phyloP scores from a whole-genome alignment of 2,329 filamentous ascomycete species.

The Mycosphaerella sp. region DNA sequence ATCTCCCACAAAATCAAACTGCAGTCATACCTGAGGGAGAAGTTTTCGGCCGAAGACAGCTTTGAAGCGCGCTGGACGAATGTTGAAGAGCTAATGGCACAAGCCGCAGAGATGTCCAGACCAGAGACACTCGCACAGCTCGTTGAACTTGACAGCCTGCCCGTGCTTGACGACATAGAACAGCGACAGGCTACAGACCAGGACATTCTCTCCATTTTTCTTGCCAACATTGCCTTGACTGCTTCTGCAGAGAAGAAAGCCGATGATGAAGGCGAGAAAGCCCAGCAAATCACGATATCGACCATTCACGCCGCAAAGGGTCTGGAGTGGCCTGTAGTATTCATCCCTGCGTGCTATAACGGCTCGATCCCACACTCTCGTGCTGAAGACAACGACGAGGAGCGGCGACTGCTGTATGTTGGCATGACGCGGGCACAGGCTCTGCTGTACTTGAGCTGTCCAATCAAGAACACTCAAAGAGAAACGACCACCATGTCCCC shows the following conservation, averaged over 20 bases:
- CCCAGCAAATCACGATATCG: constrained; percentile 71
- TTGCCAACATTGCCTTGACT: constrained; percentile 85
- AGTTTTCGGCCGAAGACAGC: constrained; percentile 58
- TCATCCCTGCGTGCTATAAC: constrained; percentile 82
- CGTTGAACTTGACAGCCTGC: constrained; percentile 47
- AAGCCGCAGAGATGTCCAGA: constrained; percentile 65
- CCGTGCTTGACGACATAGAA: constrained; percentile 60
- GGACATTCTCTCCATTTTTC: constrained; percentile 67
- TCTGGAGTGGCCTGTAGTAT: constrained; percentile 92
- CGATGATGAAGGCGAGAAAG: constrained; percentile 50
- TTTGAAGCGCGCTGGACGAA: constrained; percentile 79
- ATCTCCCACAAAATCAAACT: constrained; percentile 62
- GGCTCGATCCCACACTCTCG: constrained; percentile 86
- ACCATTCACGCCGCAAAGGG: constrained; percentile 97
- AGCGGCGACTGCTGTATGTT: constrained; percentile 83
- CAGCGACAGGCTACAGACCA: constrained; percentile 51
- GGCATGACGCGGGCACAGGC: constrained; percentile 92
- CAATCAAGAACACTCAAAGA: constrained; percentile 57
- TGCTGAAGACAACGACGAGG: constrained; percentile 79
- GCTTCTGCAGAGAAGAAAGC: constrained; percentile 65
- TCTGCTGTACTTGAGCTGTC: constrained; percentile 77
- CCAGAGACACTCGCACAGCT: constrained; percentile 22
- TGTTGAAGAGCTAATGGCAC: constrained; percentile 75
- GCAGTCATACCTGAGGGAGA: constrained; percentile 63
- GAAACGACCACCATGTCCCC: constrained; percentile 61